Conservation (phyloP, 164 flowering plant species). For the Piper betle region DNA sequence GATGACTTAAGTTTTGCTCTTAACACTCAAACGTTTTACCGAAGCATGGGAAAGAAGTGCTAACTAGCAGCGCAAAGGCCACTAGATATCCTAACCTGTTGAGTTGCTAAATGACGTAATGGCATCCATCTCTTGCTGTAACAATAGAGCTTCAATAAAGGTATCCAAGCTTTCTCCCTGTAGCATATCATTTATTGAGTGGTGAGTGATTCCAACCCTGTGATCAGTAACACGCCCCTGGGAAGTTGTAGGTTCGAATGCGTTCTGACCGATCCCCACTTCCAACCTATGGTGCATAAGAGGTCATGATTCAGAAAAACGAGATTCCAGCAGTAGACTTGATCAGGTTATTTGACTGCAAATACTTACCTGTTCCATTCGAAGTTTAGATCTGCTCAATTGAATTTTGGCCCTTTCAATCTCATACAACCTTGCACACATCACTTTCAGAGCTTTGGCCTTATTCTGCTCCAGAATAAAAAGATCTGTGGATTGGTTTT, state of each 20-base stretch:
- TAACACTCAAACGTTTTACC: too few relatives aligned
- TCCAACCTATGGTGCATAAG: slow-evolving; percentile 49
- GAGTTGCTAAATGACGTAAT: slow-evolving; percentile 42
- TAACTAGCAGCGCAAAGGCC: too few relatives aligned
- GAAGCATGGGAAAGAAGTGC: too few relatives aligned
- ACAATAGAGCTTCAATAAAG: slow-evolving; percentile 73
- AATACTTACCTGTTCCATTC: slow-evolving; percentile 67
- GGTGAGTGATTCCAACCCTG: slow-evolving; percentile 76
- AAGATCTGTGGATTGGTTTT: too few relatives aligned
- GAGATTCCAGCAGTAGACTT: not conserved
- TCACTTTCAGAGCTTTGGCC: slow-evolving; percentile 81
- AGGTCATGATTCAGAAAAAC: not conserved
- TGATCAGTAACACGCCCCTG: slow-evolving; percentile 99
- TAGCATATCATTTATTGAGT: slow-evolving; percentile 59
- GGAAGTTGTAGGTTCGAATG: slow-evolving; percentile 91
- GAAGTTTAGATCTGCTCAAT: slow-evolving; percentile 53
- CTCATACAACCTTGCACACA: slow-evolving; percentile 85
- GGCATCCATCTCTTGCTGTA: slow-evolving; percentile 90
- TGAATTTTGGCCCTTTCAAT: slow-evolving; percentile 65
- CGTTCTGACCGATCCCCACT: slow-evolving; percentile 97
- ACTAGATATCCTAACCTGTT: not conserved
- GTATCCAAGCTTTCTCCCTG: slow-evolving; percentile 72
- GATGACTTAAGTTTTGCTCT: too few relatives aligned
- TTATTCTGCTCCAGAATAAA: slow-evolving; percentile 43
- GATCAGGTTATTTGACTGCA: not conserved